Conservation (phyloP, 257 asterid species). For the Capsicum chinense region DNA sequence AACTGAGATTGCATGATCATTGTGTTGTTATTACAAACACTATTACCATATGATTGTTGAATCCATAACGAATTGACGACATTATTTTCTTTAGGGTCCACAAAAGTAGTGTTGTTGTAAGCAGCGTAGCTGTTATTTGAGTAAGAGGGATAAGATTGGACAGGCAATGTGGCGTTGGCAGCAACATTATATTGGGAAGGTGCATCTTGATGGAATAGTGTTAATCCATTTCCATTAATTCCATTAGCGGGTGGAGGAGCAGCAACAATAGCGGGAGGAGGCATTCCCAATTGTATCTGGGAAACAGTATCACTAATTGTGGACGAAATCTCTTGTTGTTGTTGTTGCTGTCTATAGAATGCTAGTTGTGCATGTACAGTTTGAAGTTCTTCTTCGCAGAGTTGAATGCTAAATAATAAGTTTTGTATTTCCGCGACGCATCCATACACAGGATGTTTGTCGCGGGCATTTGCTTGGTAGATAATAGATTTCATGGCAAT, state of each 20-base stretch:
- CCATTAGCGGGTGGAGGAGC: not conserved
- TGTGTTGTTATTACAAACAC: slow-evolving; percentile 43
- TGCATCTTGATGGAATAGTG: slow-evolving; percentile 47
- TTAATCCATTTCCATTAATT: slow-evolving; percentile 28
- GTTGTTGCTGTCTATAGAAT: slow-evolving; percentile 57
- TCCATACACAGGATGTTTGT: slow-evolving; percentile 69
- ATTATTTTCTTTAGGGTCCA: slow-evolving; percentile 59
- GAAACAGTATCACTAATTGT: slow-evolving; percentile 51
- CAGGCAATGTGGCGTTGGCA: slow-evolving; percentile 36
- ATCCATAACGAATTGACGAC: slow-evolving; percentile 50
- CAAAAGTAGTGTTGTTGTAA: slow-evolving; percentile 32
- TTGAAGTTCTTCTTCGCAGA: slow-evolving; percentile 67
- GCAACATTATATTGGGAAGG: slow-evolving; percentile 38
- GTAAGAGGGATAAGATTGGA: slow-evolving; percentile 36
- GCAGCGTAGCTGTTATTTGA: slow-evolving; percentile 41
- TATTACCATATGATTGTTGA: slow-evolving; percentile 49
- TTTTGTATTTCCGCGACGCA: slow-evolving; percentile 63
- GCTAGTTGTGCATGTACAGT: slow-evolving; percentile 67
- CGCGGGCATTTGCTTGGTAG: slow-evolving; percentile 69
- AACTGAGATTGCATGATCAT: slow-evolving; percentile 52
- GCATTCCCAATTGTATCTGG: slow-evolving; percentile 62
- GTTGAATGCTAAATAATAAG: slow-evolving; percentile 51
- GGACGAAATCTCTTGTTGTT: slow-evolving; percentile 46
- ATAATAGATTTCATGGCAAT: slow-evolving; percentile 77
- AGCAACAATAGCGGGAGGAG: slow-evolving; percentile 33